Percentiles rank a stretch among this genome's conserved stretches.
Conservation (phyloP, 176 grass and related monocot genomes). For the Canna indica region DNA sequence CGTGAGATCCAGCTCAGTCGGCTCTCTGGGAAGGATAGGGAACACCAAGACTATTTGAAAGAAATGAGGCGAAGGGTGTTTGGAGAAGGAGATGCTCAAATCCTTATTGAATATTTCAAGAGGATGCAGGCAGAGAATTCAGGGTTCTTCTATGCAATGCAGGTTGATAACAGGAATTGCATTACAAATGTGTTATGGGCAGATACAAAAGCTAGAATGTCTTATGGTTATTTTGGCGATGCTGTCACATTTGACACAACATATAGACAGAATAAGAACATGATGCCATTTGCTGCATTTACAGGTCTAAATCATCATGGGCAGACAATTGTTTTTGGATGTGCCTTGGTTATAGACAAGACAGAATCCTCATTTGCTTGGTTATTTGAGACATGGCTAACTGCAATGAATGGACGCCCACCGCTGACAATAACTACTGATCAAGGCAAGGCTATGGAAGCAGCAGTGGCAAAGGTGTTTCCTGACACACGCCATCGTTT, state of each 20-base stretch:
- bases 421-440: conserved; percentile 77
- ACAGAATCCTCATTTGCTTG: conserved; percentile 56
- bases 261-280: conserved; percentile 61
- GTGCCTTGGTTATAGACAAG: conserved; percentile 71
- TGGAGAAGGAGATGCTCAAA: conserved; percentile 54
- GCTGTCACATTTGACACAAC: conserved; percentile 76
- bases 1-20: conserved; percentile 54
- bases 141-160: conserved; percentile 62
- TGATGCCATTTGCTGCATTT: conserved; percentile 73
- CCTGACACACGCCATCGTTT: conserved; percentile 74
- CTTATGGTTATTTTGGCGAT: conserved; percentile 80
- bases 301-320: conserved; percentile 76
- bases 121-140: conserved; percentile 66
- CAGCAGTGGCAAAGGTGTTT: conserved; percentile 62
- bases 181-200: conserved; percentile 75
- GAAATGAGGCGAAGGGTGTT: conserved; percentile 57
- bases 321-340: conserved; percentile 71
- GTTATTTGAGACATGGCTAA: conserved; percentile 83
- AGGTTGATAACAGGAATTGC: conserved; percentile 68
- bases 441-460: conserved; percentile 54
- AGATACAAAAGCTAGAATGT: conserved; percentile 80
- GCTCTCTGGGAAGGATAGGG: conserved; percentile 49
- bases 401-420: conserved; percentile 50
- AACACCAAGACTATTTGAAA: conserved; percentile 55
- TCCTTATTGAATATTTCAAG: conserved; percentile 56